Percentiles rank a stretch among this genome's conserved stretches.
Evolutionary conservation across 2,329 filamentous ascomycete species (phyloP).

Genomic region (Fusarium continuum): DNA sequence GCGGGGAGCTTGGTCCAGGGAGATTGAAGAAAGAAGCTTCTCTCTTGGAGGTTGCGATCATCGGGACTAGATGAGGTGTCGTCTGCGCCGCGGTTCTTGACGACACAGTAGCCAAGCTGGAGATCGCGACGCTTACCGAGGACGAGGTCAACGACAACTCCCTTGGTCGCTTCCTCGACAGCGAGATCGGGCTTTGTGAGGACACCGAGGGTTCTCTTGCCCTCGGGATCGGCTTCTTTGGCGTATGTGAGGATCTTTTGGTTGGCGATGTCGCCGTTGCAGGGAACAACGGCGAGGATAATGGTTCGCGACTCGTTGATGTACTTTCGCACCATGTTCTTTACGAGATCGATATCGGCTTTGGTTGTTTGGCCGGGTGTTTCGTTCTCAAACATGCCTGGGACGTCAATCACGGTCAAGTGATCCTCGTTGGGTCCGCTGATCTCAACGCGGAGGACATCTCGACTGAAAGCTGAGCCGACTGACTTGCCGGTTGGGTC

Average conservation of each 20-base stretch:
- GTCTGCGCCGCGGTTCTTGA: conserved; percentile 59
- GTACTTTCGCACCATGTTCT: conserved; percentile 58
- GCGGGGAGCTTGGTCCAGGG: conserved; percentile 49
- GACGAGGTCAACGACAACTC: conserved; percentile 54
- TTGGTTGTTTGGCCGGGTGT: conserved; percentile 54
- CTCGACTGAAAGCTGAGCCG: conserved; percentile 55
- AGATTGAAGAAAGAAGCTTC: conserved; percentile 48
- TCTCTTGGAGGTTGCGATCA: conserved; percentile 48
- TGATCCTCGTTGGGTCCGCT: conserved; percentile 56
- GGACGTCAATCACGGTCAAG: conserved; percentile 64
- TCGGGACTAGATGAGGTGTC: conserved; percentile 47
- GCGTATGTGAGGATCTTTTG: conserved; percentile 53
- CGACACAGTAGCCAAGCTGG: conserved; percentile 58
- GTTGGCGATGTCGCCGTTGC: conserved; percentile 53
- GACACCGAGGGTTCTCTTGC: conserved; percentile 56
- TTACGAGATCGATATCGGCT: conserved; percentile 55
- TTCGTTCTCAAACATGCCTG: conserved; percentile 57
- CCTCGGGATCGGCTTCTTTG: conserved; percentile 50
- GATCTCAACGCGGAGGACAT: conserved; percentile 54
- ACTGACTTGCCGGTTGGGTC: conserved; percentile 4
- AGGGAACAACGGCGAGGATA: conserved; percentile 57
- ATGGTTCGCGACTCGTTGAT: conserved; percentile 59
- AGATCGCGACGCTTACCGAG: conserved; percentile 52
- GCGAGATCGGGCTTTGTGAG: conserved; percentile 70
- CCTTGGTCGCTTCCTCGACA: conserved; percentile 50